Evolutionary conservation across 352 stramenopile genomes (phyloP).

Genomic region (Aphanomyces euteiches): DNA sequence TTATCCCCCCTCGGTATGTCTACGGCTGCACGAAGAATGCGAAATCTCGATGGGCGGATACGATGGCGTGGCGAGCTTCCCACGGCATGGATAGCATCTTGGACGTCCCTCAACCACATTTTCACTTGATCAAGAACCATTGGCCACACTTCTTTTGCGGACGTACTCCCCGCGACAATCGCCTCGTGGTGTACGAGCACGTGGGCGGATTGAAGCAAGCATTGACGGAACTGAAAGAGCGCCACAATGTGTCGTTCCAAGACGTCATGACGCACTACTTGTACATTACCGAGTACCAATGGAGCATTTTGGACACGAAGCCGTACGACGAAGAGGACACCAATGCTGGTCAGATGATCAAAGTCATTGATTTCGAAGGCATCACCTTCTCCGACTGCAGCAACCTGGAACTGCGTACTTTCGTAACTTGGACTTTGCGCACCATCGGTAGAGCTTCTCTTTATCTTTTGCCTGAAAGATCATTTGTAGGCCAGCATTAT

Average conservation of each 20-base stretch:
- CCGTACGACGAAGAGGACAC: slow-evolving; percentile 14
- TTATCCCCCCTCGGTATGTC: slow-evolving; percentile 23
- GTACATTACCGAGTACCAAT: slow-evolving; percentile 30
- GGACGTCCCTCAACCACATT: slow-evolving; percentile 13
- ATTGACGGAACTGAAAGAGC: neutral
- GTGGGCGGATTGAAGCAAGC: slow-evolving; percentile 25
- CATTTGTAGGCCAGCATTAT: slow-evolving; percentile 29
- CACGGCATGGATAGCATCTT: slow-evolving; percentile 26
- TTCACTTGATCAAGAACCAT: slow-evolving; percentile 18
- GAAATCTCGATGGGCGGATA: slow-evolving; percentile 14
- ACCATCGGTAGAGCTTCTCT: slow-evolving; percentile 17
- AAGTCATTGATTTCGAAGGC: slow-evolving; percentile 27
- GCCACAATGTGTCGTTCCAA: slow-evolving; percentile 26
- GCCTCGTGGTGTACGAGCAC: slow-evolving; percentile 28
- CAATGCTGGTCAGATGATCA: slow-evolving; percentile 22
- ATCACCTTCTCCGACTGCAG: slow-evolving; percentile 8
- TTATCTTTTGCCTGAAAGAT: neutral
- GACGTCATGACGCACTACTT: slow-evolving; percentile 30
- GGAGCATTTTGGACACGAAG: slow-evolving; percentile 19
- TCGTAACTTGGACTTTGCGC: slow-evolving; percentile 29
- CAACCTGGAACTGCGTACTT: slow-evolving; percentile 26
- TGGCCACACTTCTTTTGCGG: slow-evolving; percentile 29
- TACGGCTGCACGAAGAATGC: slow-evolving; percentile 23
- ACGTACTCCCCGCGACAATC: slow-evolving; percentile 21
- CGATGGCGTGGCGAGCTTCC: slow-evolving; percentile 4